phyloP scores from a whole-genome alignment of 1,284 basidiomycete species.

The Termitomyces sp. region DNA sequence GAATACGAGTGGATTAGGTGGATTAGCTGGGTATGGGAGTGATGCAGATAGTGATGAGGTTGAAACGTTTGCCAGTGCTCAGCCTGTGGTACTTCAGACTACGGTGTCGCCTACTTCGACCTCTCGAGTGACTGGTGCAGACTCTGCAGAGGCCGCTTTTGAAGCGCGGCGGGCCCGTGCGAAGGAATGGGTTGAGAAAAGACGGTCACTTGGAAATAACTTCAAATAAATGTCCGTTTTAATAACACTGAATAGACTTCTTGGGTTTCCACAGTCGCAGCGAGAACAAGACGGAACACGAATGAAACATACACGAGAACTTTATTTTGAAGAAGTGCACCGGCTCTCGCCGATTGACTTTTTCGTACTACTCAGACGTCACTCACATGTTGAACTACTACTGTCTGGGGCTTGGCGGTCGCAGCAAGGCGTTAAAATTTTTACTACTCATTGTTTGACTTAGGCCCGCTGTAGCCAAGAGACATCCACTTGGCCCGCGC shows the following conservation, averaged over 20 bases:
- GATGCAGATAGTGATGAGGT: conserved; percentile 12
- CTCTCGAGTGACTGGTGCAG: neutral
- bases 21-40: conserved; percentile 50
- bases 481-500: too few species aligned
- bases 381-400: too few species aligned
- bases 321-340: too few species aligned
- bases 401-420: too few species aligned
- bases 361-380: too few species aligned
- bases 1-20: conserved; percentile 35
- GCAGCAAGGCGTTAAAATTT: too few species aligned
- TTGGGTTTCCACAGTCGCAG: neutral
- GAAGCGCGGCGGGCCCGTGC: conserved; percentile 48
- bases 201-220: conserved; percentile 19
- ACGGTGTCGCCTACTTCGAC: neutral
- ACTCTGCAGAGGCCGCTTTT: conserved; percentile 26
- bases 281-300: neutral
- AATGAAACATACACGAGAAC: too few species aligned
- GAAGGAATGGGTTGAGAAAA: conserved; percentile 50
- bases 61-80: neutral
- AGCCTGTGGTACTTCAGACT: neutral
- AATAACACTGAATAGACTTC: neutral
- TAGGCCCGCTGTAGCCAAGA: too few species aligned
- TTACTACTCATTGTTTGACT: too few species aligned
- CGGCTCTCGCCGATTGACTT: too few species aligned
- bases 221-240: neutral